These are phyloP conservation scores for Xylaria digitata DNA, from an alignment of 2,329 filamentous ascomycete genomes.

Conservation along the genomic window DNA sequence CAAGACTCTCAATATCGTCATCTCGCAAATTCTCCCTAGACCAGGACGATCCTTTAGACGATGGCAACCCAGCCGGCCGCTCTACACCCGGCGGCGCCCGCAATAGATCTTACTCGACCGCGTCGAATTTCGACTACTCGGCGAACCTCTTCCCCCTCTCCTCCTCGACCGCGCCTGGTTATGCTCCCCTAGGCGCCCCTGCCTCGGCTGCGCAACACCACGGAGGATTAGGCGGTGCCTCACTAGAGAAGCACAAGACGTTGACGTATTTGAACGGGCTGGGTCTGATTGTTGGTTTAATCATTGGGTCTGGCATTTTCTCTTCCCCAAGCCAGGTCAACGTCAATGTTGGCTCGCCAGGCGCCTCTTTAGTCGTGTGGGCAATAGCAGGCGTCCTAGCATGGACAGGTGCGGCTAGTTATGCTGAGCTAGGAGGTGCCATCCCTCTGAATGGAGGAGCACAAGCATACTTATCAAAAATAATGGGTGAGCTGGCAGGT, in stretches of 20 bases:
- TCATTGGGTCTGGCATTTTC: constrained; percentile 97
- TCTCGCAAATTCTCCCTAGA: constrained; percentile 91
- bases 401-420: constrained; percentile 95
- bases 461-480: constrained; percentile 94
- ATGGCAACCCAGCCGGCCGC: constrained; percentile 63
- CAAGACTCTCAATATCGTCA: constrained; percentile 88
- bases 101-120: constrained; percentile 85
- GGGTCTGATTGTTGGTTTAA: constrained; percentile 88
- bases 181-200: constrained; percentile 86
- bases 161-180: constrained; percentile 77
- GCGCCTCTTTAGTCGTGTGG: constrained; percentile 92
- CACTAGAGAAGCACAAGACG: constrained; percentile 93
- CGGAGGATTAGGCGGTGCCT: constrained; percentile 75
- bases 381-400: constrained; percentile 88
- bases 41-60: constrained; percentile 82
- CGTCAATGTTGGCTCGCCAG: constrained; percentile 88
- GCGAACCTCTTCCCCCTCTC: constrained; percentile 91
- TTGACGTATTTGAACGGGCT: constrained; percentile 94
- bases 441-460: constrained; percentile 95
- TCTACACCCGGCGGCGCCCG: constrained; percentile 55
- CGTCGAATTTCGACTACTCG: constrained; percentile 96
- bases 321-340: constrained; percentile 94
- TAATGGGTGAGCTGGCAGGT: constrained; percentile 91
- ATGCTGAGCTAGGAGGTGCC: constrained; percentile 93
- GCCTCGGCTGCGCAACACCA: constrained; percentile 63